Evolutionary conservation across 2,329 filamentous ascomycete genomes (phyloP).

Genomic region (Ophiostoma montium): DNA sequence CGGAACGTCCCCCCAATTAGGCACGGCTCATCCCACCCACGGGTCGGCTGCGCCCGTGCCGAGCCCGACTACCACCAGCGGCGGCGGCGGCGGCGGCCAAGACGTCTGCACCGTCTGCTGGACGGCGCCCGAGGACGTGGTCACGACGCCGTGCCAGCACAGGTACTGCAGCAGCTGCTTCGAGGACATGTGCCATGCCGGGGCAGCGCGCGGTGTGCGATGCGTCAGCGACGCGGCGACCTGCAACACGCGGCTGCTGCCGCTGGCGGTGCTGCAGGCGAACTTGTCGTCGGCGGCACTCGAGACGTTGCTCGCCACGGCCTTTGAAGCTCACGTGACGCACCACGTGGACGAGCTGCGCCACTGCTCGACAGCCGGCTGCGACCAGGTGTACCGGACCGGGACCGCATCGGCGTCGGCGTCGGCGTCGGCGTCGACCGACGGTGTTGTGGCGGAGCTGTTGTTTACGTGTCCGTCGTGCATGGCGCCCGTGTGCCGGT

Average conservation of each 20-base stretch:
- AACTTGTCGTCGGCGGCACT: constrained; percentile 20
- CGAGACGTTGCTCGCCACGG: constrained; percentile 24
- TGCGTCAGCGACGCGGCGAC: constrained; percentile 9
- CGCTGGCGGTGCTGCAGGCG: constrained; percentile 18
- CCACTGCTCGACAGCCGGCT: constrained; percentile 31
- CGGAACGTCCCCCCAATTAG: too few relatives aligned
- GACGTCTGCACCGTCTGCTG: constrained; percentile 23
- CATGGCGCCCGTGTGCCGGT: constrained; percentile 21
- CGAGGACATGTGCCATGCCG: constrained; percentile 17
- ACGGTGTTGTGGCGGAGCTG: neutral
- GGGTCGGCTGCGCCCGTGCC: too few relatives aligned
- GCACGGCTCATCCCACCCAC: too few relatives aligned
- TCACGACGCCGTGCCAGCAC: constrained; percentile 25
- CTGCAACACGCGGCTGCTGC: constrained; percentile 17
- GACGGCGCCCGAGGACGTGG: constrained; percentile 21
- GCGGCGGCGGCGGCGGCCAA: too few relatives aligned
- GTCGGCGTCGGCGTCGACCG: constrained; percentile 7
- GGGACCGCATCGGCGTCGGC: too few relatives aligned
- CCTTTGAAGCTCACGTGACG: constrained; percentile 23
- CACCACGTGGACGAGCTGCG: constrained; percentile 20
- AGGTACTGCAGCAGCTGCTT: constrained; percentile 30
- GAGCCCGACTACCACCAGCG: too few relatives aligned
- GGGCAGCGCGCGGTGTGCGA: neutral
- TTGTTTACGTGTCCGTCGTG: constrained; percentile 25
- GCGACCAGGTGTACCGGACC: constrained; percentile 29